Base-by-base conservation (phyloP, 2,329 filamentous ascomycete species). In the Penicillium sp. region DNA sequence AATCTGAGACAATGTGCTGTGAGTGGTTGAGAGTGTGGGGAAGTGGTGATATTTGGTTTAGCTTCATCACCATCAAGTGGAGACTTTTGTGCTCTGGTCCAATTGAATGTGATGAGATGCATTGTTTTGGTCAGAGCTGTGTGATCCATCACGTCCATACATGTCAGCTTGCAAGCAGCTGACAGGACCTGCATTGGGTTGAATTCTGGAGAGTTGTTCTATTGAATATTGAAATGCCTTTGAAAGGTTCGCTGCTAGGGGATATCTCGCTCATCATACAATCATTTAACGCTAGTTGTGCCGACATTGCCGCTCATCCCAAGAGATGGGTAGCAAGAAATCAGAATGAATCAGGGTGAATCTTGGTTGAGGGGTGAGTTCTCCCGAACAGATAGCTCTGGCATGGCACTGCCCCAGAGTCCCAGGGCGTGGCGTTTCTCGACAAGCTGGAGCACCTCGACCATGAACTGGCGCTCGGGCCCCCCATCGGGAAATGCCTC, bases 381-480 rank as follows among this genome's bases (percentile, higher is more conserved):
- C 26, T 61, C 54, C 12, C 59, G 53, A 9, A 66, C 57, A 6
- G 69, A 72, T 18, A 73, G 28, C 41, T 73, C 69, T 1, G 65
- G 61, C 70, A 73, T 72, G 2, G 53, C 60, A 55, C 66, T 63
- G 3, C 70, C 70, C 70, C 70, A 73, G 18, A 73, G 57, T 0
- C 61, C 66, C 10, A 73, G 57, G 0, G 69, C 54, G 58, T 73
- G 70, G 0, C 70, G 65, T 52, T 60, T 65, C 44, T 71, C 69
- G 1, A 73, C 70, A 18, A 72, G 43, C 15, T 66, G 62, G 45
- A 72, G 47, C 13, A 73, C 68, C 7, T 69, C 63, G 9, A 58
- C 51, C 58, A 72, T 64, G 16, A 69, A 72, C 2, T 45, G 52
- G 21, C 66, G 66, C 45, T 72, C 70, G 2, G 68, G 65, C 1